Evolutionary conservation across 2,329 filamentous ascomycete genomes (phyloP).

Genomic region (Aspergillus udagawae): DNA sequence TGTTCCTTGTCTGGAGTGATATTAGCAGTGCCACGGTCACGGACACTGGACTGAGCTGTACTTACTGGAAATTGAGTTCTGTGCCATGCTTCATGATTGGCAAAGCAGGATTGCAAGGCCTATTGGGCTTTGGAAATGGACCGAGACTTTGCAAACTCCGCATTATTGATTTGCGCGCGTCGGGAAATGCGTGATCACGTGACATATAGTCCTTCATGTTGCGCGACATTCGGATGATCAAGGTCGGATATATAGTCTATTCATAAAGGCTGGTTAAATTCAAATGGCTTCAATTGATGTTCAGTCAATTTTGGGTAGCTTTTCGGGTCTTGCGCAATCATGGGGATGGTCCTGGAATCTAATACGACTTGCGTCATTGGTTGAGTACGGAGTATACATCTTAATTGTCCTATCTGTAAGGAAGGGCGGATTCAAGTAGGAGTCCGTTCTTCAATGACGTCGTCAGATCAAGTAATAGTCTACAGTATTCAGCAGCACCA

Average conservation of each 20-base stretch:
- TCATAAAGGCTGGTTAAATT: neutral
- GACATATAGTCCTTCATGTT: neutral
- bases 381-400: neutral
- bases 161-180: slow-evolving; percentile 1
- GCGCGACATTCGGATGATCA: neutral
- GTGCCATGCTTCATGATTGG: slow-evolving; percentile 41
- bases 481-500: neutral
- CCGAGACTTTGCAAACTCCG: slow-evolving; percentile 4
- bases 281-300: neutral
- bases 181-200: slow-evolving; percentile 5
- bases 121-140: slow-evolving; percentile 1
- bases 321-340: neutral
- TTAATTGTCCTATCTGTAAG: too few species aligned
- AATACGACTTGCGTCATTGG: neutral
- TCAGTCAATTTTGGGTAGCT: neutral
- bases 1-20: slow-evolving; percentile 50
- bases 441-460: neutral
- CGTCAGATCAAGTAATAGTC: neutral
- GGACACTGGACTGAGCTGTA: slow-evolving; percentile 3
- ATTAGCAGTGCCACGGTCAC: slow-evolving; percentile 14
- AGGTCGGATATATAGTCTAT: neutral
- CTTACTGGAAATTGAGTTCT: slow-evolving; percentile 33
- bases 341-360: neutral
- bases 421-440: neutral
- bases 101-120: slow-evolving; percentile 2